Conservation (phyloP, 2,329 filamentous ascomycete species). For the Epichloe aotearoae region DNA sequence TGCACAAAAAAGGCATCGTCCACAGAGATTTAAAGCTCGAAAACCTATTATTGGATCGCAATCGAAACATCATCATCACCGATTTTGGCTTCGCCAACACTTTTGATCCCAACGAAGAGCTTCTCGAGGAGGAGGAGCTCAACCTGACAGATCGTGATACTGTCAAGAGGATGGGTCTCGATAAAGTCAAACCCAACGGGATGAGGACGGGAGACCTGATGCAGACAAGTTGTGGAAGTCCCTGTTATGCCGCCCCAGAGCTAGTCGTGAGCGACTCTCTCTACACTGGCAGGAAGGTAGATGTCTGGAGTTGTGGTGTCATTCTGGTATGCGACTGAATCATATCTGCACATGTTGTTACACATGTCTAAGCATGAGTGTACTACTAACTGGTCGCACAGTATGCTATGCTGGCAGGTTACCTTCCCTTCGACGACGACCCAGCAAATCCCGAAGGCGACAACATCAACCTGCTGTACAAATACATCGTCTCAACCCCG, state of each 20-base stretch:
- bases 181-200: conserved; percentile 62
- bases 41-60: conserved; percentile 86
- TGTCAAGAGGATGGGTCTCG: conserved; percentile 74
- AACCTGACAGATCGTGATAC: conserved; percentile 78
- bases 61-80: conserved; percentile 98
- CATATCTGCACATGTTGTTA: too few species aligned
- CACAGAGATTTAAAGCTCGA: conserved; percentile 95
- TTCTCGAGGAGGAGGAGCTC: conserved; percentile 81
- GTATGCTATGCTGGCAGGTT: conserved; percentile 98
- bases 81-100: conserved; percentile 99
- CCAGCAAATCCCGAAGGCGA: conserved; percentile 96
- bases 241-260: conserved; percentile 94
- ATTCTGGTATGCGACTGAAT: conserved; percentile 60
- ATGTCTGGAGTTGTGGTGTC: conserved; percentile 98
- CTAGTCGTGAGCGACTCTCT: conserved; percentile 93
- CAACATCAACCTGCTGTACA: conserved; percentile 97
- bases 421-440: conserved; percentile 95
- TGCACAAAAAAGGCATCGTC: conserved; percentile 97
- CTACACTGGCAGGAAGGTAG: conserved; percentile 94
- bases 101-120: conserved; percentile 78
- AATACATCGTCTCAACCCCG: conserved; percentile 95
- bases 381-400: conserved; percentile 25
- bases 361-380: too few species aligned
- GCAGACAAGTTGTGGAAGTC: conserved; percentile 97
- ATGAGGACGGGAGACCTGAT: conserved; percentile 83